These are phyloP conservation scores for Canna indica DNA, from an alignment of 176 grass and related monocot species.

Conservation along the genomic window DNA sequence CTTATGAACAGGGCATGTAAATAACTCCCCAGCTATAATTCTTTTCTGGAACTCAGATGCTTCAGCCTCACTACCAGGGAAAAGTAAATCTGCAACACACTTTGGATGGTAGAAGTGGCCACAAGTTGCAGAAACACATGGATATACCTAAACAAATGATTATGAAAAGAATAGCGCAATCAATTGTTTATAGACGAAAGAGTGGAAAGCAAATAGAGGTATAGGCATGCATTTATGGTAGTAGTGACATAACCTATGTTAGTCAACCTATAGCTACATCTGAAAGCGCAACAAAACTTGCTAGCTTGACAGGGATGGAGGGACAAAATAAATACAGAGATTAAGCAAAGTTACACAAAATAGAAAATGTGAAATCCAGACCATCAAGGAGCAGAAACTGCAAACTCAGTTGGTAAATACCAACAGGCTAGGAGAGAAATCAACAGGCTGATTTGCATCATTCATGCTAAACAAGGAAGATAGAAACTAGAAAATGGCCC, in stretches of 20 bases:
- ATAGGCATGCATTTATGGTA: neutral
- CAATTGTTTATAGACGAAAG: neutral
- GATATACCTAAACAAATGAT: slow-evolving; percentile 56
- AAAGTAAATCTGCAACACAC: slow-evolving; percentile 57
- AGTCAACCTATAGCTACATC: neutral
- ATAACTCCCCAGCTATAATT: slow-evolving; percentile 45
- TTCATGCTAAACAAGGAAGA: neutral
- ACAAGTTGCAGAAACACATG: slow-evolving; percentile 90
- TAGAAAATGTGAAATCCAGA: neutral
- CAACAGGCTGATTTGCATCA: neutral
- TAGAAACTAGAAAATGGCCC: neutral
- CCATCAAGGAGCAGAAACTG: neutral
- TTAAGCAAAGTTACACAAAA: neutral
- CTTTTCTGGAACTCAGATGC: slow-evolving; percentile 45
- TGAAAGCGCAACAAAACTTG: neutral
- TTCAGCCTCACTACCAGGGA: slow-evolving; percentile 34
- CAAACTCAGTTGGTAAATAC: neutral
- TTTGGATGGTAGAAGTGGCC: slow-evolving; percentile 92
- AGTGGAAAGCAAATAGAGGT: neutral
- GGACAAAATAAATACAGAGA: neutral
- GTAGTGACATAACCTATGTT: neutral
- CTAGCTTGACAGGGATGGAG: neutral
- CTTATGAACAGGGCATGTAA: slow-evolving; percentile 77
- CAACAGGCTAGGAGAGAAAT: neutral
- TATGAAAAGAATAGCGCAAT: neutral